phyloP scores from a whole-genome alignment of 352 stramenopile species.

The Phytophthora podocarpi region DNA sequence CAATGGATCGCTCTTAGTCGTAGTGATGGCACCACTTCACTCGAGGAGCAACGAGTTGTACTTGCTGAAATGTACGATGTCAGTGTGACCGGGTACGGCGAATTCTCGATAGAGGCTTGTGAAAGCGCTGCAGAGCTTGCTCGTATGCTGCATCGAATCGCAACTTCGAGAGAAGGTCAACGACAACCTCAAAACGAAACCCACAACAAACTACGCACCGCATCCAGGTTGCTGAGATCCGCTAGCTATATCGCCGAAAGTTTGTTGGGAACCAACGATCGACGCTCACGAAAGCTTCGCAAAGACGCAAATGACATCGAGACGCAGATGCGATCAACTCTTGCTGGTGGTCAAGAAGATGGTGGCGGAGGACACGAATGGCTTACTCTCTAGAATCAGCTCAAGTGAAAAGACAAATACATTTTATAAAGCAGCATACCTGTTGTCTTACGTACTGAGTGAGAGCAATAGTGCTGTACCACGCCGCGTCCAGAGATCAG shows the following conservation, averaged over 20 bases:
- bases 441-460: constrained; percentile 63
- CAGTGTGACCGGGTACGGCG: constrained; percentile 57
- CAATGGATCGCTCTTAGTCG: constrained; percentile 42
- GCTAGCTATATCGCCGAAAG: constrained; percentile 59
- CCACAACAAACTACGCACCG: constrained; percentile 37
- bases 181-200: constrained; percentile 8
- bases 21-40: constrained; percentile 12
- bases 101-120: constrained; percentile 66
- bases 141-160: constrained; percentile 40
- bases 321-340: constrained; percentile 30
- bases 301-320: constrained; percentile 56
- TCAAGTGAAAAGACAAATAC: neutral
- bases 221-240: constrained; percentile 39
- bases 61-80: constrained; percentile 47
- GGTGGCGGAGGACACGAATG: constrained; percentile 47
- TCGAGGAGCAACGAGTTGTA: constrained; percentile 47
- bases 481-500: constrained; percentile 94
- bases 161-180: constrained; percentile 14
- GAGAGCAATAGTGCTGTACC: constrained; percentile 94
- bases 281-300: constrained; percentile 42
- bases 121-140: constrained; percentile 50
- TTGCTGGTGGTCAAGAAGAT: constrained; percentile 32
- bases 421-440: constrained; percentile 7
- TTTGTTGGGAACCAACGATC: constrained; percentile 60
- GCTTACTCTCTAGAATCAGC: constrained; percentile 46